Conservation (phyloP, 2,329 filamentous ascomycete genomes). For the Ophiostoma perfectum region DNA sequence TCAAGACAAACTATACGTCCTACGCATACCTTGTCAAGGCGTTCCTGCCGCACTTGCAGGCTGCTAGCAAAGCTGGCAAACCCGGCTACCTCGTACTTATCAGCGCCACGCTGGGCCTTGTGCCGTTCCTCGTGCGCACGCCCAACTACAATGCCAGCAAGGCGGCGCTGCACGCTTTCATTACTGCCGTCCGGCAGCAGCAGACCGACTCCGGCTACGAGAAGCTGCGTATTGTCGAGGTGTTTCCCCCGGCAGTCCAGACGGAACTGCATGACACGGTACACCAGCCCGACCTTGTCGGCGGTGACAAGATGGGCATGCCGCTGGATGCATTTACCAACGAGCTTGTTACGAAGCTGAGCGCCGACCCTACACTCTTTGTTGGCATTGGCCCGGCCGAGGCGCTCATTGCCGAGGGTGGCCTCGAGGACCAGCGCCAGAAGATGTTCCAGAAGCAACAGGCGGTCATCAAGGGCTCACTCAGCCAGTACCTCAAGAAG, state of each 20-base stretch:
- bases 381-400: constrained; percentile 35
- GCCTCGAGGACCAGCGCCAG: constrained; percentile 30
- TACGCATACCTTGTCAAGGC: constrained; percentile 41
- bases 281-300: constrained; percentile 39
- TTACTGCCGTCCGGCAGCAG: constrained; percentile 43
- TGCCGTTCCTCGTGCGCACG: constrained; percentile 39
- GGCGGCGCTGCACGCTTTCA: constrained; percentile 43
- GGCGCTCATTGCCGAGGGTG: constrained; percentile 28
- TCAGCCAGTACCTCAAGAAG: constrained; percentile 28
- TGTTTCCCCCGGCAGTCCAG: constrained; percentile 39
- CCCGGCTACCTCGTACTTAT: constrained; percentile 30
- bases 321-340: constrained; percentile 42
- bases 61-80: not conserved
- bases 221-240: constrained; percentile 37
- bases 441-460: constrained; percentile 30
- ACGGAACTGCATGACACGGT: constrained; percentile 42
- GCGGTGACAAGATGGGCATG: constrained; percentile 44
- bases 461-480: constrained; percentile 21
- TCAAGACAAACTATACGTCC: constrained; percentile 43
- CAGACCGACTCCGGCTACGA: constrained; percentile 36
- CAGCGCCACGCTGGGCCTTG: constrained; percentile 33
- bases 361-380: constrained; percentile 35
- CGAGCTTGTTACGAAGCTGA: constrained; percentile 36
- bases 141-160: constrained; percentile 47
- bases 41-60: constrained; percentile 41